These are phyloP conservation scores for Hymenoscyphus infarciens DNA, from an alignment of 2,329 filamentous ascomycete species.

Conservation along the genomic window DNA sequence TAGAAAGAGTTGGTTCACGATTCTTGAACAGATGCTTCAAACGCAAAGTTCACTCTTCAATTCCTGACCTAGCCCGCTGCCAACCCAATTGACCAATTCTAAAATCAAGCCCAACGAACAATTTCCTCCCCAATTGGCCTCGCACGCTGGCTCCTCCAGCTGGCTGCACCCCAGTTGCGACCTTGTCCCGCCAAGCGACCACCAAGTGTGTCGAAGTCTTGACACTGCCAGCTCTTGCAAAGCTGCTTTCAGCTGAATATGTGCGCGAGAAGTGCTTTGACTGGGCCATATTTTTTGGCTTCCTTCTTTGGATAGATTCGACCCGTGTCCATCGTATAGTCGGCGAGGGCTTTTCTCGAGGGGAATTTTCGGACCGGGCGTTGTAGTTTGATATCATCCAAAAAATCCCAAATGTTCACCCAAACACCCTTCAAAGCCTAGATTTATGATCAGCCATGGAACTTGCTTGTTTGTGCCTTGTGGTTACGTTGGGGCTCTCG, in stretches of 20 bases:
- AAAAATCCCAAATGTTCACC: conserved; percentile 50
- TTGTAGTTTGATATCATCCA: conserved; percentile 35
- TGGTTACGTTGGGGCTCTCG: neutral
- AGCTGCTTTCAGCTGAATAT: conserved; percentile 24
- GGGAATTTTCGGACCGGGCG: conserved; percentile 35
- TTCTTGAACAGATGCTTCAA: too few species aligned
- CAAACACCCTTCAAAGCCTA: conserved; percentile 43
- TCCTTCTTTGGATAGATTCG: conserved; percentile 46
- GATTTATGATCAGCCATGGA: neutral
- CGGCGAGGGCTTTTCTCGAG: conserved; percentile 34
- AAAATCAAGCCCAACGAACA: too few species aligned
- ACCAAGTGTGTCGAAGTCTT: neutral
- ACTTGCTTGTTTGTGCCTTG: neutral
- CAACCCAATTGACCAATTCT: too few species aligned
- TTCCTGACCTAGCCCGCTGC: too few species aligned
- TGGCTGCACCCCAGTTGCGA: too few species aligned
- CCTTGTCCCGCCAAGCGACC: too few species aligned
- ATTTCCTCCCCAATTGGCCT: too few species aligned
- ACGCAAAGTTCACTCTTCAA: too few species aligned
- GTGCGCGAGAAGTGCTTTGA: conserved; percentile 38
- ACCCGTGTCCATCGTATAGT: conserved; percentile 37
- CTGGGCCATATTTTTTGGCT: conserved; percentile 41
- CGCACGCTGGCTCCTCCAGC: too few species aligned
- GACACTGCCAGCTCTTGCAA: neutral
- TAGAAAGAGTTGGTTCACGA: too few species aligned